These are phyloP conservation scores for Phytophthora cajani DNA, from an alignment of 352 stramenopile species.

Conservation along the genomic window DNA sequence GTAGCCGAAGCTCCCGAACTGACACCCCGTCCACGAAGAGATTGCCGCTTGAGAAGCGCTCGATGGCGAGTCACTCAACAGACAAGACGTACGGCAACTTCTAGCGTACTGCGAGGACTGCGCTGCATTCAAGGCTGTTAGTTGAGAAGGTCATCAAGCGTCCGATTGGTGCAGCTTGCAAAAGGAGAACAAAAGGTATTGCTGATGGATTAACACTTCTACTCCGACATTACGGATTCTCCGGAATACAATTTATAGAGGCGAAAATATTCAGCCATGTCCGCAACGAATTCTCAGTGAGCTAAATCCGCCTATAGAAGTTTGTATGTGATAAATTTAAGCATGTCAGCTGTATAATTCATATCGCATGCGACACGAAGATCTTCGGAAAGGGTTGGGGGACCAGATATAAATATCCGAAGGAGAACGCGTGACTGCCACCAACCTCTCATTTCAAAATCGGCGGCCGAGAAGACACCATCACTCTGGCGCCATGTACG, in stretches of 20 bases:
- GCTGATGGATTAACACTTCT: neutral
- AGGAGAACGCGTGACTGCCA: constrained; percentile 2
- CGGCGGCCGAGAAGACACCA: neutral
- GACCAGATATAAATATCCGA: constrained; percentile 16
- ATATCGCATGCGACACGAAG: constrained; percentile 13
- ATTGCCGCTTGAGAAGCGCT: too few relatives aligned
- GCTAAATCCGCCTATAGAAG: constrained; percentile 16
- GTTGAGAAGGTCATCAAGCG: too few relatives aligned
- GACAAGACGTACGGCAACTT: too few relatives aligned
- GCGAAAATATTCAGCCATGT: too few relatives aligned
- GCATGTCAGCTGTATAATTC: constrained; percentile 5
- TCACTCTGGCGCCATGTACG: constrained; percentile 10
- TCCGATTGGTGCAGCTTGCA: too few relatives aligned
- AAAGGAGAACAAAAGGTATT: neutral
- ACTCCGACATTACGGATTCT: too few relatives aligned
- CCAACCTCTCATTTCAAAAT: constrained; percentile 10
- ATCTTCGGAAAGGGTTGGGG: constrained; percentile 1
- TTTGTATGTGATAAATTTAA: constrained; percentile 12
- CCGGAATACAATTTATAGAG: too few relatives aligned
- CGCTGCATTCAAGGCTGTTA: too few relatives aligned
- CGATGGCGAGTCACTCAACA: too few relatives aligned
- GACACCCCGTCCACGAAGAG: too few relatives aligned
- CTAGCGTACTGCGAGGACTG: too few relatives aligned
- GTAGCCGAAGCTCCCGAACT: too few relatives aligned
- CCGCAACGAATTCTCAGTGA: neutral